A percentile compares a stretch with the other conserved stretches of the same genome.
Evolutionary conservation across 768 basidiomycete genomes (phyloP).

Genomic region (Suillus americanus): DNA sequence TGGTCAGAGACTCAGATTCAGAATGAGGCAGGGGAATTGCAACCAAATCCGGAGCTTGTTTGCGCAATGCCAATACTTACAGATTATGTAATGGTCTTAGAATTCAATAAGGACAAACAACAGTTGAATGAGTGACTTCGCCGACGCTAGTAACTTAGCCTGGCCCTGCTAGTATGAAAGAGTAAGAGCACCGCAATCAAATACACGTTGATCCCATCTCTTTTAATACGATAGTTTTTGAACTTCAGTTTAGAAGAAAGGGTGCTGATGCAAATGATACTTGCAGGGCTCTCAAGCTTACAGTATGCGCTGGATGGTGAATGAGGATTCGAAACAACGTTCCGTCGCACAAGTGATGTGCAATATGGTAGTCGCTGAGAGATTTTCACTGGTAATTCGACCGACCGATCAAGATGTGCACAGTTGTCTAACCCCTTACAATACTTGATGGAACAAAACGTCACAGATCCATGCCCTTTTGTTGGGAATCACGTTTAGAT

Average conservation of each 20-base stretch:
- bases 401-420: too few species aligned
- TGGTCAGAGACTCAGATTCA: too few species aligned
- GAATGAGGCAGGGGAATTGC: neutral
- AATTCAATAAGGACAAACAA: slow-evolving; percentile 20
- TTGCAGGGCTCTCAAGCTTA: neutral
- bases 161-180: too few species aligned
- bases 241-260: neutral
- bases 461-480: neutral
- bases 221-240: neutral
- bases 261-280: neutral
- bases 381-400: neutral
- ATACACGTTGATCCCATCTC: neutral
- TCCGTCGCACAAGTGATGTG: neutral
- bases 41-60: slow-evolving; percentile 7
- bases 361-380: neutral
- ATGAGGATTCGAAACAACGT: neutral
- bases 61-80: slow-evolving; percentile 9
- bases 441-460: too few species aligned
- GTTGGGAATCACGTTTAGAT: neutral
- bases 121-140: neutral
- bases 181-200: too few species aligned
- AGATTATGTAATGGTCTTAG: slow-evolving; percentile 8
- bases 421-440: too few species aligned
- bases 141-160: too few species aligned
- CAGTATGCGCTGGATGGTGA: neutral